A percentile compares a stretch with the other conserved stretches of the same genome.
These are phyloP conservation scores for Zelonia costaricensis DNA, from an alignment of 208 protist species.

Conservation along the genomic window DNA sequence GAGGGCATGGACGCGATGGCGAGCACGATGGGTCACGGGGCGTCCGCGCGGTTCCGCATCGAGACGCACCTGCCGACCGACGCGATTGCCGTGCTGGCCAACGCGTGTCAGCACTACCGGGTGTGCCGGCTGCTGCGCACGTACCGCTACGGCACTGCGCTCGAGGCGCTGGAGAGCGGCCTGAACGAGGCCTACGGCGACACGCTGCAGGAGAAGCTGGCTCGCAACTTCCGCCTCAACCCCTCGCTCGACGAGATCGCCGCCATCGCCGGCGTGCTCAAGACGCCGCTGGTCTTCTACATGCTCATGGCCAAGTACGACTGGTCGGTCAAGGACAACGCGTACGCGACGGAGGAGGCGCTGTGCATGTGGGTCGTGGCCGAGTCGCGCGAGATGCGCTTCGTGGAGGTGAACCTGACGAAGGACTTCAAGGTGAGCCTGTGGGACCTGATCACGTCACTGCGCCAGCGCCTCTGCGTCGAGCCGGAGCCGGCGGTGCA, in stretches of 20 bases:
- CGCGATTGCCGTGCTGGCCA: conserved; percentile 51
- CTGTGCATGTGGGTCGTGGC: conserved; percentile 88
- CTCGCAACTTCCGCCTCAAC: conserved; percentile 56
- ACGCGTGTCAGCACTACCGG: conserved; percentile 60
- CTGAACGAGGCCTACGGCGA: conserved; percentile 75
- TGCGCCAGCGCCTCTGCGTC: conserved; percentile 62
- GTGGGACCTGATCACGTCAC: conserved; percentile 40
- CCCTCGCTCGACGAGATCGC: conserved; percentile 85
- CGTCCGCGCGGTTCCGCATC: conserved; percentile 16
- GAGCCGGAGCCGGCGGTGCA: conserved; percentile 47
- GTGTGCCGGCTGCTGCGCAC: conserved; percentile 69
- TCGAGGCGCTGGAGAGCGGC: conserved; percentile 81
- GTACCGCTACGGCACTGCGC: conserved; percentile 88
- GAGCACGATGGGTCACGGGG: neutral
- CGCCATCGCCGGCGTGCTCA: conserved; percentile 62
- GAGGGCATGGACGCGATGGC: neutral
- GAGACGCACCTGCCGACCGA: conserved; percentile 41
- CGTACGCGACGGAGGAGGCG: conserved; percentile 63
- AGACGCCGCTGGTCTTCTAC: conserved; percentile 81
- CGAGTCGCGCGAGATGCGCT: conserved; percentile 78
- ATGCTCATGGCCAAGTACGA: conserved; percentile 58
- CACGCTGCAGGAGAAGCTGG: conserved; percentile 77
- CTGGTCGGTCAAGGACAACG: conserved; percentile 43
- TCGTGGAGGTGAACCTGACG: conserved; percentile 84
- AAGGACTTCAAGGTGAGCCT: conserved; percentile 79